phyloP scores from a whole-genome alignment of 2,329 filamentous ascomycete species.

The Talaromyces rugulosus region DNA sequence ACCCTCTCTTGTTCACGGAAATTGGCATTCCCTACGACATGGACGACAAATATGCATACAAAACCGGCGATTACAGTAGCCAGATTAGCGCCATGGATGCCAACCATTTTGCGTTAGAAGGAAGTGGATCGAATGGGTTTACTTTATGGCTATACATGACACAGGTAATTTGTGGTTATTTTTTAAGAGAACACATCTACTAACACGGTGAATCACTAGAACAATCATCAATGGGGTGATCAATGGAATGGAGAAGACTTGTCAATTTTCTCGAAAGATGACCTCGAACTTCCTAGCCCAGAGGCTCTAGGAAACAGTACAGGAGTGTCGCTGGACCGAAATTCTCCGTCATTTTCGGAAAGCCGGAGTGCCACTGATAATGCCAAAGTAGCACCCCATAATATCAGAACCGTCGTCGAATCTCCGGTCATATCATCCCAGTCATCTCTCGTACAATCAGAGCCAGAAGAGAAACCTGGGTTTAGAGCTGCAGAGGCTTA shows the following conservation, averaged over 20 bases:
- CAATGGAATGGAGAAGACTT: conserved; percentile 97
- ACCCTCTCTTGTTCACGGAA: conserved; percentile 86
- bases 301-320: conserved; percentile 27
- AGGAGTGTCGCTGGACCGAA: conserved; percentile 33
- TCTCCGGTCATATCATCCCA: conserved; percentile 54
- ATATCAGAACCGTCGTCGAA: conserved; percentile 67
- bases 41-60: conserved; percentile 94
- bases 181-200: background rate
- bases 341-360: conserved; percentile 52
- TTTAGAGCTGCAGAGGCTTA: conserved; percentile 91
- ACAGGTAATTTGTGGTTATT: conserved; percentile 47
- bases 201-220: conserved; percentile 47
- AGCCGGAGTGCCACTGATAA: conserved; percentile 42
- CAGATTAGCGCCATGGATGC: conserved; percentile 92
- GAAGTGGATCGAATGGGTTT: conserved; percentile 76
- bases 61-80: conserved; percentile 89
- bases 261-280: conserved; percentile 82
- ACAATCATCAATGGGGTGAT: conserved; percentile 84
- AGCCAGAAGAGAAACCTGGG: conserved; percentile 56
- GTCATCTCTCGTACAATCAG: conserved; percentile 51
- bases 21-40: conserved; percentile 99
- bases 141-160: conserved; percentile 84
- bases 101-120: conserved; percentile 90
- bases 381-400: conserved; percentile 64
- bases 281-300: conserved; percentile 54